Evolutionary conservation across 1,139 yeast genomes (phyloP).

Genomic region (Sugiyamaella sp.): DNA sequence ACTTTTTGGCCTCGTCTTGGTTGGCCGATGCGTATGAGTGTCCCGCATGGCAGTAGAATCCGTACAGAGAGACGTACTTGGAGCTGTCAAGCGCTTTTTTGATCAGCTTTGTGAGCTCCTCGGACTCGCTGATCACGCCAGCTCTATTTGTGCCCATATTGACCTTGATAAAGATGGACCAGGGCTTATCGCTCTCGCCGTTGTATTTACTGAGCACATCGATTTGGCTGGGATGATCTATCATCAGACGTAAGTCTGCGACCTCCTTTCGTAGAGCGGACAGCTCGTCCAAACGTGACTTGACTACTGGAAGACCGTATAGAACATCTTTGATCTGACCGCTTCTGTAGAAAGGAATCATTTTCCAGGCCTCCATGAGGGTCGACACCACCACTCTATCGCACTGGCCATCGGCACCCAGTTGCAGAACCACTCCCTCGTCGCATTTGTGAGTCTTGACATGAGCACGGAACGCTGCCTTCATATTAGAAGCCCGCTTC

Average conservation of each 20-base stretch:
- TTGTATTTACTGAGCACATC: conserved; percentile 44
- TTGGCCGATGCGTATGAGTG: conserved; percentile 62
- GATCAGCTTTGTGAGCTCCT: conserved; percentile 39
- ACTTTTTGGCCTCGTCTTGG: conserved; percentile 52
- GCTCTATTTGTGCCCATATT: conserved; percentile 54
- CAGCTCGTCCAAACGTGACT: conserved; percentile 54
- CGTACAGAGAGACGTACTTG: conserved; percentile 46
- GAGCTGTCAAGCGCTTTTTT: conserved; percentile 29
- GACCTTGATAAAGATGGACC: conserved; percentile 52
- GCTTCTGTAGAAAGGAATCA: conserved; percentile 49
- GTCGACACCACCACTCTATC: conserved; percentile 69
- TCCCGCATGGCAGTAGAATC: conserved; percentile 82
- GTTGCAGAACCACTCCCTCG: conserved; percentile 50
- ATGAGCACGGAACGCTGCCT: conserved; percentile 65
- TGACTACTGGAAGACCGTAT: conserved; percentile 67
- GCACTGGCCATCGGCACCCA: conserved; percentile 44
- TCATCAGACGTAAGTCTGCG: conserved; percentile 50
- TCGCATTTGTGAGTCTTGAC: conserved; percentile 72
- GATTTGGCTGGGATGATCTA: conserved; percentile 63
- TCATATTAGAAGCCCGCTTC: conserved; percentile 49
- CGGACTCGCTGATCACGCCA: conserved; percentile 45
- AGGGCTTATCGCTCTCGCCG: conserved; percentile 43
- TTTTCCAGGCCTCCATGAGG: conserved; percentile 63
- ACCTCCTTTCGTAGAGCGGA: conserved; percentile 43
- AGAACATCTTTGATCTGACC: conserved; percentile 60